Evolutionary conservation across 768 basidiomycete species (phyloP), one percentile per base, ranked within the genome.

Genomic region (Amanita jacksonii): DNA sequence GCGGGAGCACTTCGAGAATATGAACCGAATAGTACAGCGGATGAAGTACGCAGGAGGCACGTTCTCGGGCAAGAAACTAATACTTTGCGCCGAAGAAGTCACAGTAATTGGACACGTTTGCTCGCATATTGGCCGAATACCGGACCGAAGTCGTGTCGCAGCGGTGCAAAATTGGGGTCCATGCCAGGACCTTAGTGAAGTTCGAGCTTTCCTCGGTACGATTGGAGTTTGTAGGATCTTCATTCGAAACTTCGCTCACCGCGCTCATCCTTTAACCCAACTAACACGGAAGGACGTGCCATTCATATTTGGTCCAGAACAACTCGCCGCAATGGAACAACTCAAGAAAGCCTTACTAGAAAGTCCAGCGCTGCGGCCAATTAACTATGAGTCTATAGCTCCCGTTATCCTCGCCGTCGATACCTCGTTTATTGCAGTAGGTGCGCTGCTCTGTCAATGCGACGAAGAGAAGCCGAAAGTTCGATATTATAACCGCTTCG

Each of bases 371-470:
- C 43, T 70, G 2, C 39, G 48, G 3, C 56, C 62, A 0, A 53
- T 72, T 10, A 54, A 68, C 42, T 68, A 68, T 35, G n/a, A n/a
- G n/a, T n/a, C n/a, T n/a, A n/a, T n/a, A 18, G 41, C 5, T 1
- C 51, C 56, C 1, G 52, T 69, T 20, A 59, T 64, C 1, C 43
- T 70, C 0, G 51, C 64, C 2, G 68, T 71, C 0, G 67, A 71
- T 48, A 61, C 66, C 0, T 63, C 57, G 0, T 32, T 41, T 4
- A 57, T 63, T 5, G 64, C 61, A 0, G 56, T 70, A 0, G 64
- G 69, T 0, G 66, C 53, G 28, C 45, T 62, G 6, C 49, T 70
- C 0, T 52, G 47, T 0, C 70, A 72, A 41, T 39, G 43, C n/a
- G 52, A 57, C 34, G 5, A 16, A n/a, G n/a, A n/a, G n/a, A n/a